Conservation (phyloP, 371 early-diverging fungal genomes). For the Rhizopus stolonifer region DNA sequence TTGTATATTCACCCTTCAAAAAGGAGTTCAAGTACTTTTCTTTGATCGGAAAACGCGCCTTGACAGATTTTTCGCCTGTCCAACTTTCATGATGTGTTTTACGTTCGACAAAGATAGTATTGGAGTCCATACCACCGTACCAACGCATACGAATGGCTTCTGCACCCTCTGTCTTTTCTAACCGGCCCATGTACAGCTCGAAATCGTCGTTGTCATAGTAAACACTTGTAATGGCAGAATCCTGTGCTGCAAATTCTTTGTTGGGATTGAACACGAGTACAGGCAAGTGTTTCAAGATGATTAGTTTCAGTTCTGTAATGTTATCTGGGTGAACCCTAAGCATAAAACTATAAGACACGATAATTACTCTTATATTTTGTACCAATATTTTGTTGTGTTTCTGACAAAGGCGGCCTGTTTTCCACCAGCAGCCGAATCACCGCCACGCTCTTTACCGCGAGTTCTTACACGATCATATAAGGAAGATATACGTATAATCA, state of each 20-base stretch:
- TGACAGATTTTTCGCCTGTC: conserved; percentile 96
- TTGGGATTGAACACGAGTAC: conserved; percentile 92
- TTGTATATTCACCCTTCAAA: conserved; percentile 80
- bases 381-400: conserved; percentile 95
- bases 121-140: conserved; percentile 88
- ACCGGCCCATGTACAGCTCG: conserved; percentile 90
- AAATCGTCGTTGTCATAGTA: conserved; percentile 96
- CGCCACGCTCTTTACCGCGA: conserved; percentile 69
- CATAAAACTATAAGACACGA: conserved; percentile 91
- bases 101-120: conserved; percentile 95
- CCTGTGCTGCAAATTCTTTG: conserved; percentile 66
- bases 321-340: conserved; percentile 98
- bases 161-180: conserved; percentile 95
- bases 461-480: conserved; percentile 90
- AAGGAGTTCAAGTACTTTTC: conserved; percentile 92
- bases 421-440: conserved; percentile 48
- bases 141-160: conserved; percentile 94
- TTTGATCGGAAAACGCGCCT: conserved; percentile 94
- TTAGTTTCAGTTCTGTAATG: conserved; percentile 93
- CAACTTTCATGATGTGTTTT: conserved; percentile 98
- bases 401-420: conserved; percentile 75
- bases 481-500: conserved; percentile 87
- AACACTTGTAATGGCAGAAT: conserved; percentile 93
- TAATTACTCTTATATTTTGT: conserved; percentile 93
- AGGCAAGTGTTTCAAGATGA: conserved; percentile 96